Percentiles rank a stretch among this genome's conserved stretches.
Conservation (phyloP, 192 early-diverging fungal species). For the Dissophora ornata region DNA sequence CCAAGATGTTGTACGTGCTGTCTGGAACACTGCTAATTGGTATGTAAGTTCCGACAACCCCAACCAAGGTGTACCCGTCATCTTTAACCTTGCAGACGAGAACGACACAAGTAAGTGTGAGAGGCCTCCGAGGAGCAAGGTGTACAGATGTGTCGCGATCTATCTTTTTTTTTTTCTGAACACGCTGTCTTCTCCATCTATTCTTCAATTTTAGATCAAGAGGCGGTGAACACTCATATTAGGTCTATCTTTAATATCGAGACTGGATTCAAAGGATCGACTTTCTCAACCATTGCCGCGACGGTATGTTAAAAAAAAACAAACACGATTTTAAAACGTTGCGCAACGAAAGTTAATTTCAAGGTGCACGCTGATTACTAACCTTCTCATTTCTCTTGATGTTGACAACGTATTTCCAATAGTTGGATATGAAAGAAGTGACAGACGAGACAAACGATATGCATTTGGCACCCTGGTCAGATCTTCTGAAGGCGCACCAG, state of each 20-base stretch:
- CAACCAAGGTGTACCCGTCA: slow-evolving; percentile 46
- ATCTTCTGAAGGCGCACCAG: slow-evolving; percentile 72
- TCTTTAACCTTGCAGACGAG: slow-evolving; percentile 90
- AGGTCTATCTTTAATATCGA: slow-evolving; percentile 79
- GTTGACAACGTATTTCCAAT: too few relatives aligned
- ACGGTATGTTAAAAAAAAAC: too few relatives aligned
- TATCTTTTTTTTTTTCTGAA: too few relatives aligned
- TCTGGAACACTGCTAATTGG: slow-evolving; percentile 69
- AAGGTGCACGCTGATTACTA: too few relatives aligned
- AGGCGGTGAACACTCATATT: slow-evolving; percentile 76
- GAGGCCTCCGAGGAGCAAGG: too few relatives aligned
- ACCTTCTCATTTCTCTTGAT: not conserved
- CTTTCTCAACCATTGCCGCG: slow-evolving; percentile 80
- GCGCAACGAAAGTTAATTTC: too few relatives aligned
- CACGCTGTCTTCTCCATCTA: too few relatives aligned
- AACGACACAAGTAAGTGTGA: slow-evolving; percentile 84
- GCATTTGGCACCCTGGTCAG: slow-evolving; percentile 92
- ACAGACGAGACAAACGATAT: slow-evolving; percentile 95
- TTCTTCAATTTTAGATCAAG: slow-evolving; percentile 72
- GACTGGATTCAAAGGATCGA: slow-evolving; percentile 80
- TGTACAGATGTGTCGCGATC: not conserved
- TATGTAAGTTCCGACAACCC: slow-evolving; percentile 61
- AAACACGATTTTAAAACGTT: not conserved
- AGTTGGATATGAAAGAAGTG: slow-evolving; percentile 82
- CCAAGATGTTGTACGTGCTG: slow-evolving; percentile 76